Conservation (phyloP, 208 protist genomes). For the Endotrypanum monterogeii region DNA sequence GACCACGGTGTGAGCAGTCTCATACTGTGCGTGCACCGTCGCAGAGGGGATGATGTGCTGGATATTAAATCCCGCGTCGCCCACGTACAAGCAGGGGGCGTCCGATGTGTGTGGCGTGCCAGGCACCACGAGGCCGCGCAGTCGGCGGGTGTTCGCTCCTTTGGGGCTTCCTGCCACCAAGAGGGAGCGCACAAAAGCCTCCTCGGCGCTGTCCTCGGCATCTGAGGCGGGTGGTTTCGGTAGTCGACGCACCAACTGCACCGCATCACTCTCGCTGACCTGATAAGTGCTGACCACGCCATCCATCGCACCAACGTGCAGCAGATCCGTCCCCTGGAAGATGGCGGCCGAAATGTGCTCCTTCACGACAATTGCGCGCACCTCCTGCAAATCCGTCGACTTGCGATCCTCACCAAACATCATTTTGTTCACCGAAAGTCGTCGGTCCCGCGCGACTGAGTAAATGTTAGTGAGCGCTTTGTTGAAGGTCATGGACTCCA, state of each 20-base stretch:
- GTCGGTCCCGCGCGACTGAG: slow-evolving; percentile 79
- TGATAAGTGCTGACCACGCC: slow-evolving; percentile 73
- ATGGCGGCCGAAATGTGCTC: slow-evolving; percentile 66
- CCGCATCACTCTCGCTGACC: slow-evolving; percentile 47
- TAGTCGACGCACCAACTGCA: slow-evolving; percentile 48
- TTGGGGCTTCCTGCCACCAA: slow-evolving; percentile 52
- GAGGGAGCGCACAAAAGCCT: slow-evolving; percentile 66
- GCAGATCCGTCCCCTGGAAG: slow-evolving; percentile 55
- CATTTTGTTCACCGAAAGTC: slow-evolving; percentile 52
- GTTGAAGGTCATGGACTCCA: slow-evolving; percentile 68
- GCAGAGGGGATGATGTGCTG: slow-evolving; percentile 20
- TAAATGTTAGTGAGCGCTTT: slow-evolving; percentile 54
- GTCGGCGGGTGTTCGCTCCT: slow-evolving; percentile 34
- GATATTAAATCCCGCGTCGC: slow-evolving; percentile 84
- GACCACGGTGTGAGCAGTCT: slow-evolving; percentile 45
- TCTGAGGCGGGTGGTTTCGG: slow-evolving; percentile 44
- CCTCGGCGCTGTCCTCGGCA: slow-evolving; percentile 53
- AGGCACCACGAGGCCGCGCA: slow-evolving; percentile 28
- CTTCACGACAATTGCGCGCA: slow-evolving; percentile 75
- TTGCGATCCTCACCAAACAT: slow-evolving; percentile 15
- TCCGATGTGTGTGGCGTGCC: slow-evolving; percentile 9
- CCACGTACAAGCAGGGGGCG: slow-evolving; percentile 46
- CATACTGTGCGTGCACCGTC: slow-evolving; percentile 28
- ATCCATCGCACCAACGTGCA: slow-evolving; percentile 78
- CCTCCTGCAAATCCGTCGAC: slow-evolving; percentile 41